Evolutionary conservation across 805 yeast species (phyloP), one percentile per base, ranked within the genome.

Genomic region (Lachancea waltii): DNA sequence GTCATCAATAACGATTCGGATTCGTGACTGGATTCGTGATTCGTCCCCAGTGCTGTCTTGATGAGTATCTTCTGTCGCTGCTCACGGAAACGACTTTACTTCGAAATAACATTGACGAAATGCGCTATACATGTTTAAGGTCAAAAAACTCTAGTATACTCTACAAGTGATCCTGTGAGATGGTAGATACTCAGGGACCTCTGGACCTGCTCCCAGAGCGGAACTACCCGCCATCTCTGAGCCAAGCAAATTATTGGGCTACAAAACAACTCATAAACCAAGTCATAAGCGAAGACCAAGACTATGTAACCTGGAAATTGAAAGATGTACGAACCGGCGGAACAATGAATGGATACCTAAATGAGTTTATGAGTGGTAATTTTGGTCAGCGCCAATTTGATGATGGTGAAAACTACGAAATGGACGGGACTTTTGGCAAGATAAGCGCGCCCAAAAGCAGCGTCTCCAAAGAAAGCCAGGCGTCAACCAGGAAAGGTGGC

Each of bases 231-330:
- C 58, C 62, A 6, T 28, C 50, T 2, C 25, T 59, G 8, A 57
- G 62, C 1, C 43, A 42, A 19, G 49, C 54, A 8, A 57, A 58
- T 35, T 59, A 59, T 40, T 40, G 49, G 30, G 45, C 55, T 1
- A 54, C 52, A 1, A 59, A 57, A 34, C 57, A 58, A 29, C 51
- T 57, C 56, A 56, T 59, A 10, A 50, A 53, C 22, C 64, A 59
- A 37, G 56, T 58, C 0, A 36, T 58, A 8, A 56, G 53, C 34
- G 64, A 59, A 39, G 64, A 58, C 35, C 59, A 58, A 31, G 64
- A 59, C 23, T 58, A 59, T 36, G 58, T 56, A 3, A 39, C 51
- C 2, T 57, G 63, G 62, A 58, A 58, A 35, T 35, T 53, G 16
- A 51, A 54, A 32, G 53, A 48, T 30, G 36, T 51, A 35, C 45